Base-by-base conservation (phyloP, 192 early-diverging fungal species). In the Coemansia sp. region DNA sequence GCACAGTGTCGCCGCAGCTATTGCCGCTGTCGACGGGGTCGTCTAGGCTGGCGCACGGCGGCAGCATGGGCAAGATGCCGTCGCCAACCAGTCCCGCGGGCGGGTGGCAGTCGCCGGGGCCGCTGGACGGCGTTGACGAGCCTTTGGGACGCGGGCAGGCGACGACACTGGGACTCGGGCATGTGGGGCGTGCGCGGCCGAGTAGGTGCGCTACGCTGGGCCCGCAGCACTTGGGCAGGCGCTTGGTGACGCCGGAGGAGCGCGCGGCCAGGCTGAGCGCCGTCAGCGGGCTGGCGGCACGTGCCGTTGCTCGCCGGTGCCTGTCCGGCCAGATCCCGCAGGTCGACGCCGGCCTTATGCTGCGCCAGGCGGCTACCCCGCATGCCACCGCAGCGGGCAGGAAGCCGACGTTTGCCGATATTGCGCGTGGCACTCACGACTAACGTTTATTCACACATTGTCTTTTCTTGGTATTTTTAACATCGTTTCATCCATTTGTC, bases 231-330 rank as follows among this genome's bases (percentile, higher is more conserved):
- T 30, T 46, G 37, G 45, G 60, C 17, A 21, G 60, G 25, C 69
- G 66, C 19, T 38, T 55, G 37, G 53, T 78, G 57, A 78, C 75
- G 21, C 69, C 69, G 15, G 75, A 67, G 59, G 75, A 78, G 59
- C 69, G 75, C 49, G 69, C 66, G 17, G 75, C 75, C 3, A 53
- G 75, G 22, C 55, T 78, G 25, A 59, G 71, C 30, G 51, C 69
- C 0, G 75, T 78, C 47, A 78, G 75, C 41, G 75, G 75, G 22
- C 75, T 78, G 59, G 75, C 75, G 37, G 75, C 75, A 14, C 64
- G 57, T 9, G 75, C 75, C 3, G 75, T 78, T 17, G 75, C 75
- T 14, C 69, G 75, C 22, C 69, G 75, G 39, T 78, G 75, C 38
- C 52, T 78, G 12, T 78, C 75, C 4, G 75, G 69, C 43, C 75